These are phyloP conservation scores for Candida peoriensis DNA, from an alignment of 805 yeast genomes.

Conservation along the genomic window DNA sequence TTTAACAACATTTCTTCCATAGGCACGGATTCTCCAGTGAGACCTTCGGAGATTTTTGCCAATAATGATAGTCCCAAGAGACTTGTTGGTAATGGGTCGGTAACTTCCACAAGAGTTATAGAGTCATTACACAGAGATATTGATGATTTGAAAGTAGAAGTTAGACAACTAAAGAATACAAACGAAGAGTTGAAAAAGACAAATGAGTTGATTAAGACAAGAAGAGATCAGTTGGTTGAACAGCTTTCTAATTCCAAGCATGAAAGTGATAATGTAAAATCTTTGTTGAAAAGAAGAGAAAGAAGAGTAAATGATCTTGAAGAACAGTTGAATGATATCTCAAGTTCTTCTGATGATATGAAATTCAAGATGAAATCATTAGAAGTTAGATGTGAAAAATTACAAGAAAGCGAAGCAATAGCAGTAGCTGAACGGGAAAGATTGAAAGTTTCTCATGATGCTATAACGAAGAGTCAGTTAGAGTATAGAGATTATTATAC, in stretches of 20 bases:
- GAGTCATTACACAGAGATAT: constrained; percentile 41
- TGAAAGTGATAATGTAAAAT: constrained; percentile 70
- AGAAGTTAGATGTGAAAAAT: constrained; percentile 42
- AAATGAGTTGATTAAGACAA: constrained; percentile 38
- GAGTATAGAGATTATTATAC: constrained; percentile 47
- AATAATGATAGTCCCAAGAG: constrained; percentile 3
- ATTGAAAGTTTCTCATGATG: constrained; percentile 54
- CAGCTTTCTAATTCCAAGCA: constrained; percentile 68
- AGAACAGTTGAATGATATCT: constrained; percentile 43
- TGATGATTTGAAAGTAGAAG: constrained; percentile 44
- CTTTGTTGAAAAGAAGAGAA: constrained; percentile 65
- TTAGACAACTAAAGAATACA: constrained; percentile 32
- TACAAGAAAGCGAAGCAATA: constrained; percentile 40
- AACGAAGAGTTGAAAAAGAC: constrained; percentile 55
- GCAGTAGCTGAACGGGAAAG: constrained; percentile 50
- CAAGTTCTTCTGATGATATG: constrained; percentile 42
- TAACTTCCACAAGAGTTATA: constrained; percentile 31
- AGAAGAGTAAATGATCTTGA: constrained; percentile 66
- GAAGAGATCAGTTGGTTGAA: constrained; percentile 52
- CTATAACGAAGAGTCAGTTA: constrained; percentile 44
- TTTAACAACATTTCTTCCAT: constrained; percentile 3
- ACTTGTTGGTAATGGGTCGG: too few species aligned
- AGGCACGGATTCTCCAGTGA: constrained; percentile 2
- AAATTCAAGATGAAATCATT: constrained; percentile 45
- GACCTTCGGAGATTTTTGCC: not conserved